Conservation (phyloP, 2,329 filamentous ascomycete genomes). For the Fusarium humuli region DNA sequence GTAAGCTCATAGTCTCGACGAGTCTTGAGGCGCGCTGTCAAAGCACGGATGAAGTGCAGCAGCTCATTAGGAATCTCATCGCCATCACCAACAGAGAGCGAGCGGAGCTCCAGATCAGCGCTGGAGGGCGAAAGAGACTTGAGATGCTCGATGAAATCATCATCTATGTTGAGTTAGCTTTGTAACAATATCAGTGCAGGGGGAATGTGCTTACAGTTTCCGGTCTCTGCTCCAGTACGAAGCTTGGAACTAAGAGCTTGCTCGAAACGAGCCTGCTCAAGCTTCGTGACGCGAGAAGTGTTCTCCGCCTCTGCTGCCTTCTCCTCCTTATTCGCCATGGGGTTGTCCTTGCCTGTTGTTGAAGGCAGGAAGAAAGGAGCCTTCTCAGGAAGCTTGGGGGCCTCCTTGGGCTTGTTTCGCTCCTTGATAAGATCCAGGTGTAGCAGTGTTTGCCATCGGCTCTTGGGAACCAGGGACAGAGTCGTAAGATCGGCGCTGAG, state of each 20-base stretch:
- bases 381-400: conserved; percentile 91
- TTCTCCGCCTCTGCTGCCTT: conserved; percentile 56
- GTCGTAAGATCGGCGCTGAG: conserved; percentile 86
- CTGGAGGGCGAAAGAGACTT: conserved; percentile 85
- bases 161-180: conserved; percentile 58
- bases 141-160: conserved; percentile 79
- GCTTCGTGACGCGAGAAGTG: conserved; percentile 75
- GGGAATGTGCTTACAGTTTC: conserved; percentile 67
- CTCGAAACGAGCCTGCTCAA: conserved; percentile 69
- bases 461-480: conserved; percentile 88
- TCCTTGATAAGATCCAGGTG: conserved; percentile 93
- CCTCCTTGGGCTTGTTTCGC: conserved; percentile 93
- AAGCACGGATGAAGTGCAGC: conserved; percentile 80
- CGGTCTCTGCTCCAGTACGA: conserved; percentile 62
- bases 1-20: conserved; percentile 91
- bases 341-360: conserved; percentile 60
- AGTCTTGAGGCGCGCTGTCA: conserved; percentile 76
- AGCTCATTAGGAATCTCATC: conserved; percentile 74
- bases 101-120: conserved; percentile 91
- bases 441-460: conserved; percentile 92
- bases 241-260: conserved; percentile 70
- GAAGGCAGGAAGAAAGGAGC: conserved; percentile 95
- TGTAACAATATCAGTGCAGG: not conserved
- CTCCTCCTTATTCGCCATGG: conserved; percentile 53
- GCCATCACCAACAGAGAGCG: conserved; percentile 66